Evolutionary conservation across 257 asterid genomes (phyloP).

Genomic region (Dorcoceras hygrometricum): DNA sequence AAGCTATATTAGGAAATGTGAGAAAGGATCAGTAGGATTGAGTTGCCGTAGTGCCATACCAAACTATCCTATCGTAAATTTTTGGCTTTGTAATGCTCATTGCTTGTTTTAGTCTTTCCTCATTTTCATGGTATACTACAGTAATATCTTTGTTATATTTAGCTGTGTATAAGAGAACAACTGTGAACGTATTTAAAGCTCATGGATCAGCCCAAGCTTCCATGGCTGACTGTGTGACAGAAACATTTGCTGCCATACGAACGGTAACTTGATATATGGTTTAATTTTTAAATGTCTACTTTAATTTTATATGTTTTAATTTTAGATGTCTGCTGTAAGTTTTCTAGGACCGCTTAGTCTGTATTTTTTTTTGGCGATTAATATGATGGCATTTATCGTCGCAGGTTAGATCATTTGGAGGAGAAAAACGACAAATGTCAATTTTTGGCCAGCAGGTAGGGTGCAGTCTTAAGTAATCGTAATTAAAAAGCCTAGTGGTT

Average conservation of each 20-base stretch:
- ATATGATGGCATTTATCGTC: conserved; percentile 15
- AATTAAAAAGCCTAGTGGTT: neutral
- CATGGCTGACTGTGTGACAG: conserved; percentile 84
- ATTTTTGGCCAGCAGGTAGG: conserved; percentile 75
- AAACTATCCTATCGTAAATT: neutral
- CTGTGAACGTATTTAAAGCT: conserved; percentile 84
- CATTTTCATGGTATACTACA: conserved; percentile 17
- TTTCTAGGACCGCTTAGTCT: no score
- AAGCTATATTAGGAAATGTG: neutral
- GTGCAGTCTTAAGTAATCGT: conserved; percentile 1
- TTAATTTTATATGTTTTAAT: no score
- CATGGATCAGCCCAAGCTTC: conserved; percentile 90
- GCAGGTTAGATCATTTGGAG: conserved; percentile 95
- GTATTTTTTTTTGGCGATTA: no score
- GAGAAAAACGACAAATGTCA: conserved; percentile 93
- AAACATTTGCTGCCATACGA: conserved; percentile 87
- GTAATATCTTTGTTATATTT: conserved; percentile 30
- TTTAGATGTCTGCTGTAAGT: no score
- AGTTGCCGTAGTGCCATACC: neutral
- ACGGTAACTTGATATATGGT: conserved; percentile 53
- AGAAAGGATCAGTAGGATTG: neutral
- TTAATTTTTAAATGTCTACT: neutral
- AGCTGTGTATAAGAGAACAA: conserved; percentile 92
- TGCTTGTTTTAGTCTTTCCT: neutral
- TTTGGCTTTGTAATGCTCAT: neutral